Base-by-base conservation (phyloP, 257 asterid genomes). In the Eucommia ulmoides region DNA sequence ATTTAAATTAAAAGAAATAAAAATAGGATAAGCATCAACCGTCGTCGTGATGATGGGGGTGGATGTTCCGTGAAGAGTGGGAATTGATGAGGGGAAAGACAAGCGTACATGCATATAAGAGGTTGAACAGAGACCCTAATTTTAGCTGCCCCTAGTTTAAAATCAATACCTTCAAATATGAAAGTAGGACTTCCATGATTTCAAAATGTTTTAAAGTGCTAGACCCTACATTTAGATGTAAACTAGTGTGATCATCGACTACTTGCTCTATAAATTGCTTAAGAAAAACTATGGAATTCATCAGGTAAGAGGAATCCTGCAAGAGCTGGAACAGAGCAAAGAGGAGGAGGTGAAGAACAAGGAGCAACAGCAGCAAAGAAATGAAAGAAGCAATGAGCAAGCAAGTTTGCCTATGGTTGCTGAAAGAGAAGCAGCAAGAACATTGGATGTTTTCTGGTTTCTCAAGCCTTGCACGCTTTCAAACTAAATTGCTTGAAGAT, bases 381-480 rank as follows among this genome's bases (percentile, higher is more conserved):
- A 45, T 14, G 69, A 53, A 15, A 25, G 45, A 29, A 63, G 26
- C 54, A 54, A 59, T 57, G 65, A 46, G 51, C 62, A 23, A 63
- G 63, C 48, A 52, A 23, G 51, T 49, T 53, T 47, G 22, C 44
- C 61, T 17, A 35, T 49, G 33, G 2, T 44, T 55, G 69, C 68
- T 22, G 94, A 82, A 49, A 77, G 73, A 47, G 96, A 82, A 65
- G 81, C 75, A 65, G 81, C 77, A 61, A 78, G 74, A 74, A 64
- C 82, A 51, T 63, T 91, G 74, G 94, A 87, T 70, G 97, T 76
- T 20, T 83, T 91, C 73, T 91, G 99, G 95, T 86, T 91, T 79
- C 69, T 91, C 49, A 91, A 87, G 71, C 99, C 97, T 54, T 91
- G 97, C 85, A 69, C 93, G 22, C 84, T 83, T 62, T 74, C 89